Base-by-base conservation (phyloP, 176 grass and related monocot genomes). In the Hsuehochloa calcarea region DNA sequence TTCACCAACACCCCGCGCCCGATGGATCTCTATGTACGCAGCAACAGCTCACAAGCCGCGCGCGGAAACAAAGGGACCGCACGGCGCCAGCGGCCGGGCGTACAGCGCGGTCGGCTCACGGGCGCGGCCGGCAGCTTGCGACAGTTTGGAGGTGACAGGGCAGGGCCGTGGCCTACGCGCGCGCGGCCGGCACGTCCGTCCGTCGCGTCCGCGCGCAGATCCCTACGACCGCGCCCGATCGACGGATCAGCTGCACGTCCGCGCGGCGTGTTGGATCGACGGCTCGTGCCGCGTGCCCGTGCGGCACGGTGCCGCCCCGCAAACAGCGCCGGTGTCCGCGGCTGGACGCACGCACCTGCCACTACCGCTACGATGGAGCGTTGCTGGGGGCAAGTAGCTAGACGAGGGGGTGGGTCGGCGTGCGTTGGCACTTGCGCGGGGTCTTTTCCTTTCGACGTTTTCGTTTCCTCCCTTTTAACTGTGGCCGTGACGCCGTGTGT, bases 271-370 rank as follows among this genome's bases (percentile, higher is more conserved):
- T 20, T 35, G 29, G 23, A 45, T 19, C 80, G 10, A 38, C 27
- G 81, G 68, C 23, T 39, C 29, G 10, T 9, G 16, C 37, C 31
- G 50, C 34, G 37, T 35, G 50, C 11, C 12, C 55, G n/a, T 20
- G 74, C 56, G 17, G 44, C 68, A 72, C 43, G 31, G 60, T 76
- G 83, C 63, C 83, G 47, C 83, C 69, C 70, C 78, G 78, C 85
- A 59, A 69, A 69, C 70, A 87, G 78, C 78, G 78, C 60, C 79
- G 85, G 78, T 76, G 78, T 75, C 61, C 78, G 49, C 70, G 78
- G 78, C 61, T 76, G 70, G 77, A 74, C 17, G 59, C 69, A 25
- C 74, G 47, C 47, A 27, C 62, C 47, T 25, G 45, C 27, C 71
- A 31, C 70, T 65, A 38, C 58, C 43, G 27, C 70, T 35, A 47